These are phyloP conservation scores for Aureobasidium melanogenum DNA, from an alignment of 2,329 filamentous ascomycete genomes.

Conservation along the genomic window DNA sequence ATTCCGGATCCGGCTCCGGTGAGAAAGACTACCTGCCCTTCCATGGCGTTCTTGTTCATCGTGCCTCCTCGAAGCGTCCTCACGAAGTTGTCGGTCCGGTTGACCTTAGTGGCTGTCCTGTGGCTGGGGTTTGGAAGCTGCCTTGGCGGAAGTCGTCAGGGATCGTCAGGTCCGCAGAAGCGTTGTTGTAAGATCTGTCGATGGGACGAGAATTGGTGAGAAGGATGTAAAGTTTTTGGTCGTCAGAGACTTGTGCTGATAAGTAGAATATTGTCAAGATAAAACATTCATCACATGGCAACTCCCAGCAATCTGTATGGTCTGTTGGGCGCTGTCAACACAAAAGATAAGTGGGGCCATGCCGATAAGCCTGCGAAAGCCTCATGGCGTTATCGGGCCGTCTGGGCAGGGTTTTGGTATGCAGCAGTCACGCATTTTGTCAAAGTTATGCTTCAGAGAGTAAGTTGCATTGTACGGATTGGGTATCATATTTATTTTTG, in stretches of 20 bases:
- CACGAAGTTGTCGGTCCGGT: background rate
- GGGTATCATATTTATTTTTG: slow-evolving; percentile 3
- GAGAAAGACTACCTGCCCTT: slow-evolving; percentile 22
- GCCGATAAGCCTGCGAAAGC: slow-evolving; percentile 5
- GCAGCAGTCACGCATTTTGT: slow-evolving; percentile 3
- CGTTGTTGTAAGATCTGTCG: background rate
- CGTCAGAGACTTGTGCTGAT: background rate
- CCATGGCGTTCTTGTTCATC: slow-evolving; percentile 13
- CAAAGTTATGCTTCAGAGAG: background rate
- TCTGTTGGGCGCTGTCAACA: slow-evolving; percentile 10
- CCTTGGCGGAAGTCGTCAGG: background rate
- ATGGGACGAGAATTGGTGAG: background rate
- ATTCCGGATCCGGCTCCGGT: slow-evolving; percentile 31
- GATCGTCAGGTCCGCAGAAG: background rate
- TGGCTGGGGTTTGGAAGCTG: background rate
- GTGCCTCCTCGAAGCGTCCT: background rate
- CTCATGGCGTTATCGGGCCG: slow-evolving; percentile 9
- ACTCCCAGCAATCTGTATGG: slow-evolving; percentile 11
- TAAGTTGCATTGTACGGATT: background rate
- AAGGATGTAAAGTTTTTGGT: background rate
- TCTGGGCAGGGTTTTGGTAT: slow-evolving; percentile 3
- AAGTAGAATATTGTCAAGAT: background rate
- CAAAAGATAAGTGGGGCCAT: slow-evolving; percentile 7
- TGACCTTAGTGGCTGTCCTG: background rate
- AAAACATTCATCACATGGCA: slow-evolving; percentile 2